Evolutionary conservation across 768 basidiomycete genomes (phyloP), one percentile per base, ranked within the genome.

Genomic region (Agrocybe chaxingu): DNA sequence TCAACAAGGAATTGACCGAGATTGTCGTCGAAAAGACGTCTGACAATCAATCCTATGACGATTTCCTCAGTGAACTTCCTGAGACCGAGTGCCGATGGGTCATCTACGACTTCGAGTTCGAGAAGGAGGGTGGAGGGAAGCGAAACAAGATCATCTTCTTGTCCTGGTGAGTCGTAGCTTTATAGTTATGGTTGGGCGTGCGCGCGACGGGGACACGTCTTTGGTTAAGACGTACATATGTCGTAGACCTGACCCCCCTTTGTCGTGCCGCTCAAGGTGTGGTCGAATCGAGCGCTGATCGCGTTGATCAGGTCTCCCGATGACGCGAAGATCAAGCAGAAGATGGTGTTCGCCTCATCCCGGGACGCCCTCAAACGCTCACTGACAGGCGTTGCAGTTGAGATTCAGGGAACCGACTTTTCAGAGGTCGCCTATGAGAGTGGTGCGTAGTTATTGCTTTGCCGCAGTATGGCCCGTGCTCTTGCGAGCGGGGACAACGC

Each of bases 301-400:
- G 35, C 47, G 11, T 13, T 52, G 49, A 61, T 64, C 61, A 98
- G 96, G 96, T 79, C 84, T 13, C 95, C 96, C 55, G 92, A 95
- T 62, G 70, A 67, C 38, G 85, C 92, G 37, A 89, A 81, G 71
- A 78, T 95, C 69, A 93, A 89, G 72, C 76, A 82, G 64, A 98
- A 95, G 85, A 98, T 98, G 94, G 60, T 97, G 59, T 88, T 81
- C 70, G 87, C 96, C 2, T 85, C 92, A 12, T 98, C 95, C 47
- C 86, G 82, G 64, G 89, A 92, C 24, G 85, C 85, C 4, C 70
- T 99, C 56, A 80, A 81, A 61, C 81, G 78, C 47, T 64, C 79
- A 31, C 78, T 98, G 29, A 80, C 80, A 19, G 96, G 94, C 48
- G 78, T 97, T 57, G 75, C 80, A 4, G 64, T 80, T 42, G 93